Base-by-base conservation (phyloP, 2,329 filamentous ascomycete species). In the Chrysosporium queenslandicum region DNA sequence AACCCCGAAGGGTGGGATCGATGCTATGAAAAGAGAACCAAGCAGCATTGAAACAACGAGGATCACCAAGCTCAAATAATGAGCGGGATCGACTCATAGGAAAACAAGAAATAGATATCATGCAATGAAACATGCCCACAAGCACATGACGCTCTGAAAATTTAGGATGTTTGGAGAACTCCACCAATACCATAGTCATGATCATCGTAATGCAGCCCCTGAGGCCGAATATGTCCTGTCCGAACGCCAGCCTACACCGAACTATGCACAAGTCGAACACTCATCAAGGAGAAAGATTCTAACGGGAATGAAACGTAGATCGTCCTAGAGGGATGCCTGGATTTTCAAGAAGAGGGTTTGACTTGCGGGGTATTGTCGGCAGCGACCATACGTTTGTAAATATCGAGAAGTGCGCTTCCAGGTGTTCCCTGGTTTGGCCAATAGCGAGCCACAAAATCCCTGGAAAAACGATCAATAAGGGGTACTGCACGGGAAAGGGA, bases 361-460 rank as follows among this genome's bases (percentile, higher is more conserved):
- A 40, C n/a, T 52, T 53, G 53, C 20, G 41, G 20, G 29, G 42
- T 39, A 9, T 41, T 46, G 34, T 53, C 57, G 18, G 52, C 56
- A 18, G 46, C 50, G 14, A 54, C 36, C 39, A 59, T 46, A 9
- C 54, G 54, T 14, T 54, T 40, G 46, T 56, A 58, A 51, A 59
- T 58, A 34, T 54, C 52, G 30, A 54, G 54, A 46, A 59, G 56
- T 6, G 57, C 53, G 29, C 47, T 52, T 46, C 55, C 57, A 16
- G 57, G 55, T 4, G 54, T 59, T 36, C 37, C 70, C 58, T 71
- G 71, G 59, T 74, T 73, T 14, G 71, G 70, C 71, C 72, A 74
- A 56, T 73, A 72, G 21, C 68, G 67, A 16, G 69, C 68, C 45
- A 72, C 71, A 56, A 71, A 71, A 51, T 70, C 67, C 72, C 71